These are phyloP conservation scores for Prunus kanzakura DNA, from an alignment of 306 rosid species.

Conservation along the genomic window DNA sequence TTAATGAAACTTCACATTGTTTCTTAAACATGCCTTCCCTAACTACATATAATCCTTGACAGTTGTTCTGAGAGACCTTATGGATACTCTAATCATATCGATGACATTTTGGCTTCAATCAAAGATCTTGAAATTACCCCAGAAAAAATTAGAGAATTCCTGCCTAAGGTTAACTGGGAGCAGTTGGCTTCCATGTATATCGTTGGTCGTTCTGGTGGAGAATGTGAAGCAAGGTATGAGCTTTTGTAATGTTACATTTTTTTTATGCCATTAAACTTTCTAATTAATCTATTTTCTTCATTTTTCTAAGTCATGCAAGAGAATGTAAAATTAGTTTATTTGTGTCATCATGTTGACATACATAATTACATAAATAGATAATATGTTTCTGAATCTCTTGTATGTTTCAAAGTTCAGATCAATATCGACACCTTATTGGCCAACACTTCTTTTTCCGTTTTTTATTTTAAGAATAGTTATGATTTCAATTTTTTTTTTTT, in stretches of 20 bases:
- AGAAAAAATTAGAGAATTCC: conserved; percentile 52
- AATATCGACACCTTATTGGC: not conserved
- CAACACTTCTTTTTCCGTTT: not conserved
- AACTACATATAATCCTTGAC: conserved; percentile 15
- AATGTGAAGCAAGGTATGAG: conserved; percentile 89
- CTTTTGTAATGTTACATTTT: conserved; percentile 6
- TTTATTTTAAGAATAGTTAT: not conserved
- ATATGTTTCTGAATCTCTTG: not conserved
- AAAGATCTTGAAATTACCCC: conserved; percentile 59
- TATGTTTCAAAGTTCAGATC: not conserved
- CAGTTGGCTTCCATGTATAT: conserved; percentile 68
- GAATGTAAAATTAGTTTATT: not conserved
- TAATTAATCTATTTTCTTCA: no score
- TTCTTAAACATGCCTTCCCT: conserved; percentile 7
- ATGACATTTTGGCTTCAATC: conserved; percentile 50
- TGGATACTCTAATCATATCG: conserved; percentile 56
- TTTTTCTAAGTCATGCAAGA: not conserved
- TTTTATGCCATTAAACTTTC: not conserved
- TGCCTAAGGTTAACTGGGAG: conserved; percentile 87
- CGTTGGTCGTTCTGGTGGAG: conserved; percentile 68
- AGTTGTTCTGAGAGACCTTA: conserved; percentile 42
- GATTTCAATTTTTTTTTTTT: not conserved
- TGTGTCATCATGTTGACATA: not conserved
- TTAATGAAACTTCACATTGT: not conserved
- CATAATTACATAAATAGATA: not conserved